phyloP scores from a whole-genome alignment of 495 filamentous ascomycete genomes.

The Xylaria longipes region DNA sequence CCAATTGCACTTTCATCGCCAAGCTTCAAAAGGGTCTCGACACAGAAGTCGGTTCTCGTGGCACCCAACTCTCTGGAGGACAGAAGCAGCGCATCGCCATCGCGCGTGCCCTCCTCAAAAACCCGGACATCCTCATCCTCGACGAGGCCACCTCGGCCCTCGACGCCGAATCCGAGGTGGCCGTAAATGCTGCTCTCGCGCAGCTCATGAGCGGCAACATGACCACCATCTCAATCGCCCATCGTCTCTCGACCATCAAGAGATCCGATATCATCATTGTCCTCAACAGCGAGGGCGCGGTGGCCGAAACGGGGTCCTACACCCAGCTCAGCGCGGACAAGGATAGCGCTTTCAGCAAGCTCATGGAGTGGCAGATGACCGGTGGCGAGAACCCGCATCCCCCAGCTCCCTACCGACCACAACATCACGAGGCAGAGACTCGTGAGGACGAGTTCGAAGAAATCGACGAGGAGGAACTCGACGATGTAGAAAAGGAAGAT shows the following conservation, averaged over 20 bases:
- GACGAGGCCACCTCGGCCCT: slow-evolving; percentile 94
- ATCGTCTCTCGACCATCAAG: slow-evolving; percentile 95
- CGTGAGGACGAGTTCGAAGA: slow-evolving; percentile 44
- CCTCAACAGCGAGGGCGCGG: slow-evolving; percentile 79
- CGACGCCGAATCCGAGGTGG: slow-evolving; percentile 96
- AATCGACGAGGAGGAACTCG: slow-evolving; percentile 43
- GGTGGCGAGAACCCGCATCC: slow-evolving; percentile 66
- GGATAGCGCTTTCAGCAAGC: slow-evolving; percentile 83
- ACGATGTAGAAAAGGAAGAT: slow-evolving; percentile 41
- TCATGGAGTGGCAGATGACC: slow-evolving; percentile 99
- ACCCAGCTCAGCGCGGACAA: slow-evolving; percentile 71
- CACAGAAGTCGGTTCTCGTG: slow-evolving; percentile 89
- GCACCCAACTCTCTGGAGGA: slow-evolving; percentile 91
- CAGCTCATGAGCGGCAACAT: slow-evolving; percentile 79
- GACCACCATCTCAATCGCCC: slow-evolving; percentile 96
- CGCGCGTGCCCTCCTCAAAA: slow-evolving; percentile 90
- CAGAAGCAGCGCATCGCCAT: slow-evolving; percentile 99
- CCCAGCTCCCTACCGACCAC: slow-evolving; percentile 23
- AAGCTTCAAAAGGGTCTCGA: slow-evolving; percentile 97
- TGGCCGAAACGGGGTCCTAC: slow-evolving; percentile 90
- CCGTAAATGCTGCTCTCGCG: slow-evolving; percentile 87
- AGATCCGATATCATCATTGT: slow-evolving; percentile 92
- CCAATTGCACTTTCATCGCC: slow-evolving; percentile 96
- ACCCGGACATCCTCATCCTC: slow-evolving; percentile 94
- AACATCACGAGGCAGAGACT: slow-evolving; percentile 49